Conservation (phyloP, 2,329 filamentous ascomycete genomes). For the Ciborinia camelliae region DNA sequence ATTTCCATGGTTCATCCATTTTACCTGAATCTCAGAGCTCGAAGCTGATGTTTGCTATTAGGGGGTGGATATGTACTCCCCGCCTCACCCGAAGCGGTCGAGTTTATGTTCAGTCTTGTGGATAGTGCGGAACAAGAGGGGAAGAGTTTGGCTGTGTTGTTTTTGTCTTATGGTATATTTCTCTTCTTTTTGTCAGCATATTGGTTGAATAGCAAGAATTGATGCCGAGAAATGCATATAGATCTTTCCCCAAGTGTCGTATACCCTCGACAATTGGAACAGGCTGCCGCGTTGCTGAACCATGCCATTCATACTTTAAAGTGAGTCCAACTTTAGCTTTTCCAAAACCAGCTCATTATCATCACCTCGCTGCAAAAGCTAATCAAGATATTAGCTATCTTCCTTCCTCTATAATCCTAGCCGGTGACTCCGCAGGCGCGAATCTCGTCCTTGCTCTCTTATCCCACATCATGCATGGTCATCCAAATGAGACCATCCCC, state of each 20-base stretch:
- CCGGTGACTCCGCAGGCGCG: conserved; percentile 53
- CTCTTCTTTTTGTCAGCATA: background rate
- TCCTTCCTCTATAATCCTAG: conserved; percentile 42
- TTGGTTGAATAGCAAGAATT: background rate
- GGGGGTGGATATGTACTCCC: conserved; percentile 56
- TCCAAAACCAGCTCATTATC: conserved; percentile 50
- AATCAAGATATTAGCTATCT: conserved; percentile 56
- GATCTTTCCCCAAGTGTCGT: conserved; percentile 45
- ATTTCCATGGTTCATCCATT: conserved; percentile 43
- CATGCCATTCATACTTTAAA: conserved; percentile 40
- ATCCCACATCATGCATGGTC: conserved; percentile 54
- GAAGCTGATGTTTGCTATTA: conserved; percentile 27
- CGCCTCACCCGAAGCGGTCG: conserved; percentile 45
- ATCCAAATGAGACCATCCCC: conserved; percentile 55
- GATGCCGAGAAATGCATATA: conserved; percentile 10
- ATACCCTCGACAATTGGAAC: conserved; percentile 48
- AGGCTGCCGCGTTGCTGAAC: conserved; percentile 45
- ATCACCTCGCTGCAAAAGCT: conserved; percentile 44
- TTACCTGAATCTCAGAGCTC: background rate
- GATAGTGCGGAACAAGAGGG: conserved; percentile 39
- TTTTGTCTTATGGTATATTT: conserved; percentile 51
- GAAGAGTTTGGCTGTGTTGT: conserved; percentile 48
- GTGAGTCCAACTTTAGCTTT: conserved; percentile 33
- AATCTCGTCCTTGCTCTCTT: conserved; percentile 46
- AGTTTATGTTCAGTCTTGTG: conserved; percentile 37